Evolutionary conservation across 139 green algal species (phyloP).

Genomic region (Yamagishiella unicocca): DNA sequence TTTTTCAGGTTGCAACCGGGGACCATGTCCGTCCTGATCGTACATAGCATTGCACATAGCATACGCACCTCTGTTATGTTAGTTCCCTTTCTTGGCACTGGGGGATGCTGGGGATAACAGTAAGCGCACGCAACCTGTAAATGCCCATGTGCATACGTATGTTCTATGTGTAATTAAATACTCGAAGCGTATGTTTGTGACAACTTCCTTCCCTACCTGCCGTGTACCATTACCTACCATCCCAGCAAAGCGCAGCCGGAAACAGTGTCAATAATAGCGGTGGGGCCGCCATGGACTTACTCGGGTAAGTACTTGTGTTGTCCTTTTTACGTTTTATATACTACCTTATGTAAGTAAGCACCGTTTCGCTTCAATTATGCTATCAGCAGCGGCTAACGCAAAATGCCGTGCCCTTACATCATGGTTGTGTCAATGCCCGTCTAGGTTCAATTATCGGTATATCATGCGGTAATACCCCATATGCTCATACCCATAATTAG

Average conservation of each 20-base stretch:
- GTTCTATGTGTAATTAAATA: too few species aligned
- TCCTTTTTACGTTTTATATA: background rate
- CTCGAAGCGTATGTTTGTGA: too few species aligned
- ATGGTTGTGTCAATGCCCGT: too few species aligned
- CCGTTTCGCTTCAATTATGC: too few species aligned
- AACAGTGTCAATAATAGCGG: background rate
- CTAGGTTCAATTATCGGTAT: too few species aligned
- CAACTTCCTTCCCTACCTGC: background rate
- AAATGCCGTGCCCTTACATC: too few species aligned
- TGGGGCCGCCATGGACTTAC: constrained; percentile 25
- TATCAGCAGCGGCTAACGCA: too few species aligned
- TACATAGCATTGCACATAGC: background rate
- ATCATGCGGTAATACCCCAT: too few species aligned
- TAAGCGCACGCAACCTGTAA: background rate
- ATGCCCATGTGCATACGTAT: too few species aligned
- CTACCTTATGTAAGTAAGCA: too few species aligned
- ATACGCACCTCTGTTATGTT: background rate
- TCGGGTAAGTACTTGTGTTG: background rate
- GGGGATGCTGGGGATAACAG: background rate
- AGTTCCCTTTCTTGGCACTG: background rate
- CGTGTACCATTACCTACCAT: background rate
- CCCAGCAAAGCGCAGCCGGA: constrained; percentile 12
- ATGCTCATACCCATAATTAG: background rate
- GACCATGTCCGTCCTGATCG: too few species aligned
- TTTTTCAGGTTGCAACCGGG: background rate